Percentiles rank a stretch among this genome's conserved stretches.
These are phyloP conservation scores for Volvox carteri DNA, from an alignment of 163 green algal species.

Conservation along the genomic window DNA sequence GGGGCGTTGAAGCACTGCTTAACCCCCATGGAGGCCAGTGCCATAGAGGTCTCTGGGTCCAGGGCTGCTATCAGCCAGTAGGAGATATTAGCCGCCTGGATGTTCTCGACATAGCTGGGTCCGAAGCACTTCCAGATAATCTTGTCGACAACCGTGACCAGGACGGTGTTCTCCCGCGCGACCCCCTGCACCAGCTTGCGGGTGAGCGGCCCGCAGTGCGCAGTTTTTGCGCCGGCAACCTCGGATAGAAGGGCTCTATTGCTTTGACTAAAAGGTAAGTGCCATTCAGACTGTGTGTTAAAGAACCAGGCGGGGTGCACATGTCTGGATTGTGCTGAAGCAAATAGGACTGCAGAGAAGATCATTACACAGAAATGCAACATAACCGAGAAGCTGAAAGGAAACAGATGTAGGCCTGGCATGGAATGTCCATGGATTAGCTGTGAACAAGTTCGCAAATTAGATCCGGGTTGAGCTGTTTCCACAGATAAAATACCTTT, in stretches of 20 bases:
- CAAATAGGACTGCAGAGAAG: not conserved
- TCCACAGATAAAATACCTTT: not conserved
- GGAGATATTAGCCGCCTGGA: slow-evolving; percentile 52
- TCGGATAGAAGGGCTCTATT: not conserved
- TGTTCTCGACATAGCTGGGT: slow-evolving; percentile 60
- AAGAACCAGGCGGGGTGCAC: not conserved
- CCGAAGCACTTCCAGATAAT: slow-evolving; percentile 58
- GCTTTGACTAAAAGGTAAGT: not conserved
- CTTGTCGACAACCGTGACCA: slow-evolving; percentile 56
- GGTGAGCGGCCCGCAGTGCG: slow-evolving; percentile 29
- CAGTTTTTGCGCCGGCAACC: not conserved
- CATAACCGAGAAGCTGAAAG: not conserved
- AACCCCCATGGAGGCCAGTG: slow-evolving; percentile 18
- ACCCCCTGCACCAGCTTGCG: slow-evolving; percentile 42
- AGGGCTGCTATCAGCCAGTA: slow-evolving; percentile 64
- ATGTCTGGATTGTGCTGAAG: not conserved
- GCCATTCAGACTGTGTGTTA: not conserved
- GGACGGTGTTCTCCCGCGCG: slow-evolving; percentile 45
- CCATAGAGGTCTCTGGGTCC: slow-evolving; percentile 57
- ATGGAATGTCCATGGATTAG: not conserved
- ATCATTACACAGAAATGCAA: not conserved
- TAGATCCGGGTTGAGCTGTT: too few relatives aligned
- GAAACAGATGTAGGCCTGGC: not conserved
- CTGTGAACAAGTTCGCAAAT: not conserved
- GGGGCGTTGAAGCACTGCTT: slow-evolving; percentile 65